phyloP scores from a whole-genome alignment of 2,329 filamentous ascomycete genomes.

The Pseudocercospora eumusae region DNA sequence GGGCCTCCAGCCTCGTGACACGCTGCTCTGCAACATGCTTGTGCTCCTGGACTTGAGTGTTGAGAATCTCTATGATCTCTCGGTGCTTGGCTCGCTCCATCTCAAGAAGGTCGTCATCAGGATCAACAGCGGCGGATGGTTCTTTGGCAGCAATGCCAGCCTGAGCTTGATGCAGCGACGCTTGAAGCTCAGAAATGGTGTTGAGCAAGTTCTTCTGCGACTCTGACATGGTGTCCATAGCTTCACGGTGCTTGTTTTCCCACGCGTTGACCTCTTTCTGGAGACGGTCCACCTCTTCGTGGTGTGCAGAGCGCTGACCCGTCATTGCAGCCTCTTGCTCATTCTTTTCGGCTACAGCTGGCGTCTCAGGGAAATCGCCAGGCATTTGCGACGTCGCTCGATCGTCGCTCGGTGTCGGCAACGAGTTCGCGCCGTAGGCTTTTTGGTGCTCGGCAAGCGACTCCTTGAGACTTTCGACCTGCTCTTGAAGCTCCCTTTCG shows the following conservation, averaged over 20 bases:
- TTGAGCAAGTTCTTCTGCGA: constrained; percentile 72
- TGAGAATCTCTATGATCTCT: constrained; percentile 60
- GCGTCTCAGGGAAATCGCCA: constrained; percentile 44
- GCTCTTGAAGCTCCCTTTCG: constrained; percentile 71
- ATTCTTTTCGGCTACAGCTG: constrained; percentile 37
- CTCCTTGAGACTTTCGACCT: constrained; percentile 68
- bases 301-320: constrained; percentile 21
- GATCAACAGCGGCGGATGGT: constrained; percentile 12
- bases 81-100: constrained; percentile 50
- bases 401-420: constrained; percentile 31
- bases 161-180: constrained; percentile 50
- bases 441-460: constrained; percentile 48
- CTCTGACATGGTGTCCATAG: constrained; percentile 68
- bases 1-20: constrained; percentile 66
- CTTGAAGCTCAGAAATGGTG: constrained; percentile 73
- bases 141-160: constrained; percentile 12
- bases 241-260: constrained; percentile 73
- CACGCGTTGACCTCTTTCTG: constrained; percentile 71
- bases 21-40: constrained; percentile 71
- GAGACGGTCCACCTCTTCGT: constrained; percentile 62
- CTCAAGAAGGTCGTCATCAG: constrained; percentile 39
- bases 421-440: constrained; percentile 19
- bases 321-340: constrained; percentile 31
- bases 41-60: constrained; percentile 77
- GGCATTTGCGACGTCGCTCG: constrained; percentile 36